Evolutionary conservation across 495 filamentous ascomycete genomes (phyloP), one percentile per base, ranked within the genome.

Genomic region (Penicillium alfredii): DNA sequence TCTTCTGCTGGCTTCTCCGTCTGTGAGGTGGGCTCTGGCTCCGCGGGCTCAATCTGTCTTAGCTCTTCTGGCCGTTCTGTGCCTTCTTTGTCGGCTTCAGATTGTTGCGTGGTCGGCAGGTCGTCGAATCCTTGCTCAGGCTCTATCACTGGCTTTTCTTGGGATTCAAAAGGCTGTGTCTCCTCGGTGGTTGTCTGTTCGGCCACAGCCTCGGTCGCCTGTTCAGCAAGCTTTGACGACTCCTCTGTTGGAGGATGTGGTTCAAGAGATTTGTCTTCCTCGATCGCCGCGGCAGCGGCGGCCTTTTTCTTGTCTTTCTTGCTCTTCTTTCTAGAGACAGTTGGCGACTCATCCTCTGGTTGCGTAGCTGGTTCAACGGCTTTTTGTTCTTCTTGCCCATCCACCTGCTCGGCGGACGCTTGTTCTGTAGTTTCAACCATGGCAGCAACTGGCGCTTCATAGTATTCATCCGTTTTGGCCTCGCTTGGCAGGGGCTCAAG

Each of bases 271-370:
- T 47, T 36, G 4, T 56, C 55, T 11, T 39, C 32, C 13, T 44
- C 28, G 6, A 35, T 13, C 8, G 36, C 36, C 34, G 24, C 38
- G 11, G 38, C 38, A 4, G 40, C 41, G 17, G 42, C 22, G 22
- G 37, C 33, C 22, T 48, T 40, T 17, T 55, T 47, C 17, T 49
- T 50, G 4, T 49, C 41, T 38, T 53, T 48, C 33, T 54, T 54
- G 36, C 40, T 61, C 48, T 53, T 52, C 56, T 55, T 60, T 49
- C 45, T 56, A 30, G 46, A 60, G 5, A 4, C 14, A 6, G 20
- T 24, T 16, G 30, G 12, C 31, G 13, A 19, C 21, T 35, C 27
- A 16, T 27, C 36, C 19, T 31, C 21, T 3, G 30, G 33, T 14
- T 45, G 31, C 18, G 45, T 35, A 29, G 50, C 12, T 4, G 49